Base-by-base conservation (phyloP, 495 filamentous ascomycete species). In the Xylona heveae region DNA sequence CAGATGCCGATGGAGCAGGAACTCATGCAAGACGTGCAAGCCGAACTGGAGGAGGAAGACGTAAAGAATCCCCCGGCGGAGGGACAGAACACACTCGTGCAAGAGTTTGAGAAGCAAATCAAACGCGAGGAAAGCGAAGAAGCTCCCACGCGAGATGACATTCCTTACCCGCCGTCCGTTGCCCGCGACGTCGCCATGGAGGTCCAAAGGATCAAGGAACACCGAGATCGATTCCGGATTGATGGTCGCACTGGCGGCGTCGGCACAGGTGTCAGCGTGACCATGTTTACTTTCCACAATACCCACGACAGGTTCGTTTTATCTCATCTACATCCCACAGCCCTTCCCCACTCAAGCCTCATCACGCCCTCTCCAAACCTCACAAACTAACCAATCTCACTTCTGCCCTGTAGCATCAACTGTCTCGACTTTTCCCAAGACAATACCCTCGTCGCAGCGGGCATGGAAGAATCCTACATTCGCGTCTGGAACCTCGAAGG, bases 221-320 rank as follows among this genome's bases (percentile, higher is more conserved):
- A 84, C 42, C 71, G 88, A 9, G 85, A 94, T 44, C 63, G 83
- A 16, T 90, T 91, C 49, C 68, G 64, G 31, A 80, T 97, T 30
- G 72, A 80, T 33, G 68, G 71, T 24, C 64, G 75, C 14, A 81
- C 77, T 24, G 79, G 78, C 24, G 82, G 82, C 18, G 61, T 78
- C 30, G 79, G 79, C 5, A 68, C 79, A 28, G 75, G 67, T 26
- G 60, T 91, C 17, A 88, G 80, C 43, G 71, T 88, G 7, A 79
- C 71, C 60, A 93, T 95, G 77, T 92, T 82, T 44, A 95, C 88
- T 0, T 92, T 94, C 43, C 90, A 97, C 56, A 95, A 97, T 48
- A 92, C 80, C 5, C 68, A 77, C 36, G 79, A 91, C 43, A 71
- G 64, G 84, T 91, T 57, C 58, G 68, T 54, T 30, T 15, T 8